Evolutionary conservation across 2,329 filamentous ascomycete genomes (phyloP), one percentile per base, ranked within the genome.

Genomic region (Penicillium sp.): DNA sequence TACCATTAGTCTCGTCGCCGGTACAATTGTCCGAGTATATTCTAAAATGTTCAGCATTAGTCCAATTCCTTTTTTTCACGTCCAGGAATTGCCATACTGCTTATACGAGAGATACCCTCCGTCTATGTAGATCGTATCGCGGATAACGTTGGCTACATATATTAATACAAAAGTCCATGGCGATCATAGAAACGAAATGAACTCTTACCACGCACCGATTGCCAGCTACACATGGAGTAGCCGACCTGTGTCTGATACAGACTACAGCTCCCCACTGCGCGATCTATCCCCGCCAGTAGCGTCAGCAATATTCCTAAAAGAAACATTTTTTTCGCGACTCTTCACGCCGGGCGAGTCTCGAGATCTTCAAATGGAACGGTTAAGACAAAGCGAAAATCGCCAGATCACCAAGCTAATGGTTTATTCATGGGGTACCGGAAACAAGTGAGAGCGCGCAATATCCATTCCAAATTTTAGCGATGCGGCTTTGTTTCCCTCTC

Each of bases 71-170:
- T 23, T 8, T 7, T 23, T 23, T 4, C 19, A 21, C n/a, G 3
- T 23, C 19, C 21, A 5, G 27, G 27, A n/a, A n/a, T 23, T 11
- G 6, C 4, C 55, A n/a, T 61, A 65, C 63, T 46, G 53, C n/a
- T 60, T 50, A 13, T 60, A 49, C 54, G 50, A 62, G 39, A 62
- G 16, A 25, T 31, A 16, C 7, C 63, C 63, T 21, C 63, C 63
- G 31, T 64, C 62, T 35, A 65, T 26, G 23, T 56, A 65, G 3
- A 65, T 48, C 11, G 45, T 62, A 29, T 65, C 60, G 6, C 53
- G 62, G 8, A 64, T 47, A n/a, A 65, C 19, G 26, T 62, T 65
- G n/a, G 58, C 63, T 65, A 29, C 48, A 21, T 9, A 1, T n/a
- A 13, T 60, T 13, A 60, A 49, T 21, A 49, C 45, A 27, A 46